Base-by-base conservation (phyloP, 1,284 basidiomycete species). In the Golubevia sp. region DNA sequence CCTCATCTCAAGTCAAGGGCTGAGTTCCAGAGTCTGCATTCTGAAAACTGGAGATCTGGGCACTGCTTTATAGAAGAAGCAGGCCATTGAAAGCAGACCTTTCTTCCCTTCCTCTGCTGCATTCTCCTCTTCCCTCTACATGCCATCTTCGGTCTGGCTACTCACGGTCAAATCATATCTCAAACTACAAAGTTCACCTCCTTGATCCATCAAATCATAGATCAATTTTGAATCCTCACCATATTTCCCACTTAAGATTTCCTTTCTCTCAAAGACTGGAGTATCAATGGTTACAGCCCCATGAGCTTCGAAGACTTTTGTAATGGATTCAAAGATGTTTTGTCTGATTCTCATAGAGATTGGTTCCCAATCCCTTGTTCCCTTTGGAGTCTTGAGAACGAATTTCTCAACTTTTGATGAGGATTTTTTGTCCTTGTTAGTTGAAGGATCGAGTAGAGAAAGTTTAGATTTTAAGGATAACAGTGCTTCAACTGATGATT, bases 171-270 rank as follows among this genome's bases (percentile, higher is more conserved):
- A 90, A 84, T 99, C 96, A 82, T 99, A 99, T 62, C 96, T 88
- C 71, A 99, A 86, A 21, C 92, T 92, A 70, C 97, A 91, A 75
- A 98, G 89, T 85, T 99, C 97, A 24, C 97, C 96, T n/a, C 96
- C 97, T 84, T 99, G 97, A 85, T 99, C 97, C 87, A 91, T 90
- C 59, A 99, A 88, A 85, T 99, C 96, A 84, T 97, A 99, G 75
- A 99, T 99, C 76, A 99, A 90, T 85, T 99, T 99, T 55, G 91
- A 89, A 84, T 99, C 96, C 85, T 99, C 97, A 62, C 80, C 80
- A 62, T 79, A 77, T 86, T 98, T 99, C 69, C 94, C 96, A 0
- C 93, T 89, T 54, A 98, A 86, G 68, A 99, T 91, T 81, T 99
- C 96, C 84, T 94, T 95, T 68, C 96, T 90, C 86, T 99, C 96